Evolutionary conservation across 352 stramenopile species (phyloP).

Genomic region (Phytophthora brassicae): DNA sequence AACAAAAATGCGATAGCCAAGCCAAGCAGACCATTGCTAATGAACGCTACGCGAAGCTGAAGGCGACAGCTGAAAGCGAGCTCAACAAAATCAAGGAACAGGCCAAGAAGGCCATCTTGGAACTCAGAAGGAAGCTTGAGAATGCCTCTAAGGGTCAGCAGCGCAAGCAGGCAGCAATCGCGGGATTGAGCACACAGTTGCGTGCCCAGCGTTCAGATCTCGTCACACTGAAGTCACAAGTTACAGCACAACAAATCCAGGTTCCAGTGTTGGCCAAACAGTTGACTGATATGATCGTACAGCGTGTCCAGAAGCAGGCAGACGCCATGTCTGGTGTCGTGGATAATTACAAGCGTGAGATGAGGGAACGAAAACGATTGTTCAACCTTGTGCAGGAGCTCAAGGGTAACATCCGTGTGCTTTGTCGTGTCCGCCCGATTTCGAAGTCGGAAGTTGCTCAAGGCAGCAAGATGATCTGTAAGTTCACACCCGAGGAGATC

Average conservation of each 20-base stretch:
- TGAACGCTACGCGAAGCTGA: slow-evolving; percentile 78
- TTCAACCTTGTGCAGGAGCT: slow-evolving; percentile 96
- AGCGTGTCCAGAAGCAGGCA: slow-evolving; percentile 70
- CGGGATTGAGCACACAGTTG: slow-evolving; percentile 42
- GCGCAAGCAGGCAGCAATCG: slow-evolving; percentile 49
- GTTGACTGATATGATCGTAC: slow-evolving; percentile 69
- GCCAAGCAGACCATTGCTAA: slow-evolving; percentile 54
- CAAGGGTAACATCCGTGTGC: slow-evolving; percentile 97
- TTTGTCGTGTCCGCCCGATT: slow-evolving; percentile 94
- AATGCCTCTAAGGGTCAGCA: slow-evolving; percentile 58
- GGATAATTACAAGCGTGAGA: slow-evolving; percentile 89
- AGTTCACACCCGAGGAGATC: slow-evolving; percentile 82
- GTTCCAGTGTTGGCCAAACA: slow-evolving; percentile 63
- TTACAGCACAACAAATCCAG: slow-evolving; percentile 55
- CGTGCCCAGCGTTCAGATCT: slow-evolving; percentile 63
- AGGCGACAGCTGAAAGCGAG: slow-evolving; percentile 70
- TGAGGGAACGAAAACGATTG: slow-evolving; percentile 90
- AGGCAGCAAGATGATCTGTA: slow-evolving; percentile 82
- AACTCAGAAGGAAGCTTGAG: slow-evolving; percentile 81
- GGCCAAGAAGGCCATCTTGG: slow-evolving; percentile 85
- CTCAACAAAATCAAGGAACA: slow-evolving; percentile 87
- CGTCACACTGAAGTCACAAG: slow-evolving; percentile 50
- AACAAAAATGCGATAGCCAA: slow-evolving; percentile 47
- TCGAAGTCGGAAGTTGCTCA: slow-evolving; percentile 73
- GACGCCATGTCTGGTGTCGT: slow-evolving; percentile 84